These are phyloP conservation scores for Debaryomyces fabryi DNA, from an alignment of 1,139 yeast species.

Conservation along the genomic window DNA sequence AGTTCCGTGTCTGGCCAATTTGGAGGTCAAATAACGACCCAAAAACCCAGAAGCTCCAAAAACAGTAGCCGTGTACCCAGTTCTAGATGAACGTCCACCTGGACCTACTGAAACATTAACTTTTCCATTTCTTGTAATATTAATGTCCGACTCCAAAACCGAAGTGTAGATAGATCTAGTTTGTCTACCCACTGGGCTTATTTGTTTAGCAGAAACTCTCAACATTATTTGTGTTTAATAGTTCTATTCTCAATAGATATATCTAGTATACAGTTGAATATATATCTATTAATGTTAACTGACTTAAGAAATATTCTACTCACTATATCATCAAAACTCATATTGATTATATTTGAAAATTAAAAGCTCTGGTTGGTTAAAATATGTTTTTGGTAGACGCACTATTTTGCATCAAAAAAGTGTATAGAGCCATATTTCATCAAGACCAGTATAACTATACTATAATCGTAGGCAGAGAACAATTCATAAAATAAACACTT, in stretches of 20 bases:
- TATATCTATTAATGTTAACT: conserved; percentile 4
- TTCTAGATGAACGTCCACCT: conserved; percentile 85
- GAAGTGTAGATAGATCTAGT: conserved; percentile 45
- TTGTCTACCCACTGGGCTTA: conserved; percentile 22
- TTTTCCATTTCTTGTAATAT: conserved; percentile 77
- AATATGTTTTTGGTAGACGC: conserved; percentile 8
- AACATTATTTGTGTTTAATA: conserved; percentile 25
- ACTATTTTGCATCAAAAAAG: conserved; percentile 8
- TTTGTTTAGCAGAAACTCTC: conserved; percentile 22
- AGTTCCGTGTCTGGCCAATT: conserved; percentile 83
- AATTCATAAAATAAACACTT: neutral
- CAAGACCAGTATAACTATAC: neutral
- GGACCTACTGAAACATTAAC: conserved; percentile 69
- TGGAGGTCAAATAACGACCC: conserved; percentile 73
- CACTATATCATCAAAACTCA: conserved; percentile 5
- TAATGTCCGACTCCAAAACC: conserved; percentile 59
- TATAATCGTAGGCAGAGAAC: neutral
- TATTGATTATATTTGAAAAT: conserved; percentile 15
- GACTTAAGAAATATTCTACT: neutral
- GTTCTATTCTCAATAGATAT: conserved; percentile 3
- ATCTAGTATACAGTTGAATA: neutral
- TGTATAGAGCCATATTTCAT: neutral
- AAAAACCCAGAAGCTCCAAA: conserved; percentile 83
- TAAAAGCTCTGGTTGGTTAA: conserved; percentile 29
- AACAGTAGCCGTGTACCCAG: conserved; percentile 90